These are phyloP conservation scores for Exophiala sideris DNA, from an alignment of 2,329 filamentous ascomycete species.

Conservation along the genomic window DNA sequence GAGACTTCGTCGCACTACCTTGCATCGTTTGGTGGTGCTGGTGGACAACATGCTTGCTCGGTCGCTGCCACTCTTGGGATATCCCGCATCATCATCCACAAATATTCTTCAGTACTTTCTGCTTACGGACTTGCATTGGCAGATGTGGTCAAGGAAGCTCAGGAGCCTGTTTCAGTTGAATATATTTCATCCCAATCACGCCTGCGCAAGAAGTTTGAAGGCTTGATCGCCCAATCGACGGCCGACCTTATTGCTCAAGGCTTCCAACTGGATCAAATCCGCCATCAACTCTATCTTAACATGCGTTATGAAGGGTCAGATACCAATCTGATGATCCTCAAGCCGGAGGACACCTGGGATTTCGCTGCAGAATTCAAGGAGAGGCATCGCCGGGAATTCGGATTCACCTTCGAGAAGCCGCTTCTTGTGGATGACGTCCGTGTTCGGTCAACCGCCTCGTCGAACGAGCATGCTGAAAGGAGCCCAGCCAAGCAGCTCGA, in stretches of 20 bases:
- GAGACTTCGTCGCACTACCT: slow-evolving; percentile 32
- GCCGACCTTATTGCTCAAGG: slow-evolving; percentile 44
- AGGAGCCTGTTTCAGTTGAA: slow-evolving; percentile 13
- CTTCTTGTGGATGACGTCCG: slow-evolving; percentile 88
- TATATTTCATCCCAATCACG: slow-evolving; percentile 30
- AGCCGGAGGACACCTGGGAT: slow-evolving; percentile 68
- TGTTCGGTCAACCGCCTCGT: slow-evolving; percentile 68
- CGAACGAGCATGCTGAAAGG: slow-evolving; percentile 55
- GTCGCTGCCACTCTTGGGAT: slow-evolving; percentile 44
- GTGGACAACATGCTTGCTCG: slow-evolving; percentile 41
- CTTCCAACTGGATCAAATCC: slow-evolving; percentile 40
- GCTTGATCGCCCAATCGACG: slow-evolving; percentile 63
- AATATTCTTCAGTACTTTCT: slow-evolving; percentile 41
- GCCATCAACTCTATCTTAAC: slow-evolving; percentile 45
- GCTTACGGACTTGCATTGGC: slow-evolving; percentile 46
- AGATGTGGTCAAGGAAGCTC: slow-evolving; percentile 29
- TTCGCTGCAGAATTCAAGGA: slow-evolving; percentile 79
- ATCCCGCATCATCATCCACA: slow-evolving; percentile 42
- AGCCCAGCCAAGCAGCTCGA: slow-evolving; percentile 59
- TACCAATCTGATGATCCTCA: slow-evolving; percentile 48
- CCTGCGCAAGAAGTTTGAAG: slow-evolving; percentile 69
- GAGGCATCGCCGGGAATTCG: slow-evolving; percentile 88
- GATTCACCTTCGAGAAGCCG: slow-evolving; percentile 80
- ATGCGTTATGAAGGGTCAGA: slow-evolving; percentile 52
- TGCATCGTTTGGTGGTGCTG: slow-evolving; percentile 34